phyloP scores from a whole-genome alignment of 495 filamentous ascomycete species.

The Talaromyces proteolyticus region DNA sequence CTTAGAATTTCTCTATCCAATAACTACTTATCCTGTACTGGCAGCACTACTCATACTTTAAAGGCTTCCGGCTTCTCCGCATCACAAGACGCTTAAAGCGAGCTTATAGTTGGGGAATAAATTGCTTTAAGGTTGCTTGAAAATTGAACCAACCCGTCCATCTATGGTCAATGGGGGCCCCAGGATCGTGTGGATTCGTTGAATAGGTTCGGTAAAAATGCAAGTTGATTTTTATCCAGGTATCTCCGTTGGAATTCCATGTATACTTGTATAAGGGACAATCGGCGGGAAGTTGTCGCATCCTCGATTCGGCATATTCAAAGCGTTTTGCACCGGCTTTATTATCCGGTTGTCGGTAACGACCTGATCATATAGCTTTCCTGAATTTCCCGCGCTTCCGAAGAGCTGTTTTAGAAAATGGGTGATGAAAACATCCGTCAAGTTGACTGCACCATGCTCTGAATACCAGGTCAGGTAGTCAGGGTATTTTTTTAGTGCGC shows the following conservation, averaged over 20 bases:
- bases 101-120: background rate
- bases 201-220: background rate
- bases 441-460: background rate
- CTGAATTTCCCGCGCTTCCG: background rate
- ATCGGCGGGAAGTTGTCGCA: background rate
- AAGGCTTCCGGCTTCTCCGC: background rate
- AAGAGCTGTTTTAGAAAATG: background rate
- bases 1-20: background rate
- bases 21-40: background rate
- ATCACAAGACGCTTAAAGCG: background rate
- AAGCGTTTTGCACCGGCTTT: background rate
- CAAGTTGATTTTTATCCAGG: background rate
- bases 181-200: background rate
- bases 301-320: background rate
- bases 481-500: background rate
- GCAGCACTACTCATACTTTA: background rate
- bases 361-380: background rate
- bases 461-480: background rate
- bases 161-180: background rate
- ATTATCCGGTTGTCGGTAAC: background rate
- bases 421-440: background rate
- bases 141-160: constrained; percentile 13
- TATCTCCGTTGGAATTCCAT: background rate
- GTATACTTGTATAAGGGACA: background rate
- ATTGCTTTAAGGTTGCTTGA: background rate